phyloP scores from a whole-genome alignment of 306 rosid species.

The Citrullus amarus region DNA sequence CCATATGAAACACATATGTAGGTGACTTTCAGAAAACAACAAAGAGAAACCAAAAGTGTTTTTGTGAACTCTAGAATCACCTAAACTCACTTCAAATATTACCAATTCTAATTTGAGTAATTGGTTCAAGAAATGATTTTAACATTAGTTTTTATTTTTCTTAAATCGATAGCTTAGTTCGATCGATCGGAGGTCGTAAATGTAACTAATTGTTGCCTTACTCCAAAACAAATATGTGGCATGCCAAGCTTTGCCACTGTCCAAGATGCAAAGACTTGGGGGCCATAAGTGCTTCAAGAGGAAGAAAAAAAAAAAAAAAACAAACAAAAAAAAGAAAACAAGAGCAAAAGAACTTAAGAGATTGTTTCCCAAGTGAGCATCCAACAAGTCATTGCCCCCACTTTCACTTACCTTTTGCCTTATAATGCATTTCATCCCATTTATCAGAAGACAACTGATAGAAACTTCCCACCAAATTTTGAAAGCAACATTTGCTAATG shows the following conservation, averaged over 20 bases:
- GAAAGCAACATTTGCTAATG: slow-evolving; percentile 4
- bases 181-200: too few relatives aligned
- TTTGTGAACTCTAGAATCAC: not conserved
- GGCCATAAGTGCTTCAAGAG: not conserved
- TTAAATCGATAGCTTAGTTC: too few relatives aligned
- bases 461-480: not conserved
- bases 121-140: too few relatives aligned
- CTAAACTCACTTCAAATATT: not conserved
- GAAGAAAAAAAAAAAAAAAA: not conserved
- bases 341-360: not conserved
- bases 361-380: not conserved
- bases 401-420: not conserved
- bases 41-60: not conserved
- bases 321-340: not conserved
- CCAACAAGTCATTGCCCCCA: not conserved
- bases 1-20: not conserved
- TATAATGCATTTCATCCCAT: slow-evolving; percentile 1
- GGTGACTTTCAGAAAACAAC: not conserved
- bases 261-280: not conserved
- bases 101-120: too few relatives aligned
- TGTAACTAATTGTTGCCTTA: too few relatives aligned
- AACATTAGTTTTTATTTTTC: too few relatives aligned
- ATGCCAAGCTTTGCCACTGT: not conserved
- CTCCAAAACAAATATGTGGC: too few relatives aligned
- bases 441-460: not conserved